phyloP scores from a whole-genome alignment of 768 basidiomycete species.

The Agaricus subrufescens region DNA sequence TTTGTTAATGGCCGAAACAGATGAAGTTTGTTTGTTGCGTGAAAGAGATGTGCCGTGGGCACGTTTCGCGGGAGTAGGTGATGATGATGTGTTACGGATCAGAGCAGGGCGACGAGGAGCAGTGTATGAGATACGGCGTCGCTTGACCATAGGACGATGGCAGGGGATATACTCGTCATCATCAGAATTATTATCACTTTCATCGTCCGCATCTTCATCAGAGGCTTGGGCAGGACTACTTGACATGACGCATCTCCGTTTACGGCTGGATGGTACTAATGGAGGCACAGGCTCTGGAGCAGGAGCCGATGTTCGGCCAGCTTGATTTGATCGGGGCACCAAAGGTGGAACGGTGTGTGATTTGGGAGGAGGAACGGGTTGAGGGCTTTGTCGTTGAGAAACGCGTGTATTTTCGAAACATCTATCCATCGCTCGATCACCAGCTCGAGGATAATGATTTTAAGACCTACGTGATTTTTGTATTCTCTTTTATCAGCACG shows the following conservation, averaged over 20 bases:
- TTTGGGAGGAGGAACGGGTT: constrained; percentile 1
- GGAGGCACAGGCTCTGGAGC: background rate
- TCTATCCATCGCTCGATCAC: background rate
- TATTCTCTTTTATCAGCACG: background rate
- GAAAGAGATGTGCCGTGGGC: constrained; percentile 20
- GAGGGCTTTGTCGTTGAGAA: background rate
- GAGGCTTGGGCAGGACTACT: background rate
- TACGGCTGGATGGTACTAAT: background rate
- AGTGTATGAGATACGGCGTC: constrained; percentile 1
- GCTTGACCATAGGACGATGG: constrained; percentile 12
- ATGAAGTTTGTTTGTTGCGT: constrained; percentile 41
- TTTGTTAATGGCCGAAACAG: constrained; percentile 15
- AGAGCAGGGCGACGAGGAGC: background rate
- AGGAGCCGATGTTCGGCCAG: constrained; percentile 9
- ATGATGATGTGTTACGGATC: background rate
- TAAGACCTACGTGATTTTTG: constrained; percentile 3
- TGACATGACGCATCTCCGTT: background rate
- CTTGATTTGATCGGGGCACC: constrained; percentile 10
- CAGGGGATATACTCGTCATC: constrained; percentile 46
- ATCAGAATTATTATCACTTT: constrained; percentile 31
- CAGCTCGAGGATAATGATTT: background rate
- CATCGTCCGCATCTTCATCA: constrained; percentile 25
- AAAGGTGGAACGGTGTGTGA: constrained; percentile 1
- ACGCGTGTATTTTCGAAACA: background rate
- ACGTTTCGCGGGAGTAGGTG: constrained; percentile 1